phyloP scores from a whole-genome alignment of 129 eudicot species.

The Ambrosia artemisiifolia region DNA sequence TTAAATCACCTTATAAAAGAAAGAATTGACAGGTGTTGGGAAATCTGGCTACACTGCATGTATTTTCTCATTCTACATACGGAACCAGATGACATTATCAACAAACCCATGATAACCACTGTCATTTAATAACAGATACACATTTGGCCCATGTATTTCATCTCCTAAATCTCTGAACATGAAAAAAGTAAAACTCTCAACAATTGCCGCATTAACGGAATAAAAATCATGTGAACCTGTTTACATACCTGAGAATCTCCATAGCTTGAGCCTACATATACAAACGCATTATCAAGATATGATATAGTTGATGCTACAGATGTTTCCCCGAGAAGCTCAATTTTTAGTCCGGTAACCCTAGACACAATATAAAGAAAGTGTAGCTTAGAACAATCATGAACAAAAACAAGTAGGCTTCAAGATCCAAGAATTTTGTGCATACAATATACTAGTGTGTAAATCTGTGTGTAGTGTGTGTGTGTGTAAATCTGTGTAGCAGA shows the following conservation, averaged over 20 bases:
- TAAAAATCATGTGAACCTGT: neutral
- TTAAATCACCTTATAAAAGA: neutral
- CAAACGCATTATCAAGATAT: constrained; percentile 92
- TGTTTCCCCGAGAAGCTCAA: constrained; percentile 95
- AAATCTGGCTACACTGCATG: neutral
- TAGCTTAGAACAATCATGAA: constrained; percentile 7
- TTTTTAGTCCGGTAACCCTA: constrained; percentile 96
- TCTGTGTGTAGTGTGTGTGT: neutral
- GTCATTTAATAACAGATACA: neutral
- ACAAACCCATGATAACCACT: neutral
- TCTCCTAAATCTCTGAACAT: neutral
- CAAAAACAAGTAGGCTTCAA: constrained; percentile 3
- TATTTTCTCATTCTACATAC: neutral
- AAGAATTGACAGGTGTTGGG: neutral
- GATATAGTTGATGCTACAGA: constrained; percentile 94
- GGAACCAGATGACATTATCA: neutral
- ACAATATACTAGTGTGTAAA: neutral
- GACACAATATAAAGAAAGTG: constrained; percentile 11
- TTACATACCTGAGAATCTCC: constrained; percentile 95
- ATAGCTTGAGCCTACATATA: constrained; percentile 93
- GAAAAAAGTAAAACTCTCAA: neutral
- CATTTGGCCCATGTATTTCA: neutral
- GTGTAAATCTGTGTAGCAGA: neutral
- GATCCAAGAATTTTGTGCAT: neutral
- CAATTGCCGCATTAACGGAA: neutral